Conservation (phyloP, 305 asterid genomes). For the Euphrasia arctica region DNA sequence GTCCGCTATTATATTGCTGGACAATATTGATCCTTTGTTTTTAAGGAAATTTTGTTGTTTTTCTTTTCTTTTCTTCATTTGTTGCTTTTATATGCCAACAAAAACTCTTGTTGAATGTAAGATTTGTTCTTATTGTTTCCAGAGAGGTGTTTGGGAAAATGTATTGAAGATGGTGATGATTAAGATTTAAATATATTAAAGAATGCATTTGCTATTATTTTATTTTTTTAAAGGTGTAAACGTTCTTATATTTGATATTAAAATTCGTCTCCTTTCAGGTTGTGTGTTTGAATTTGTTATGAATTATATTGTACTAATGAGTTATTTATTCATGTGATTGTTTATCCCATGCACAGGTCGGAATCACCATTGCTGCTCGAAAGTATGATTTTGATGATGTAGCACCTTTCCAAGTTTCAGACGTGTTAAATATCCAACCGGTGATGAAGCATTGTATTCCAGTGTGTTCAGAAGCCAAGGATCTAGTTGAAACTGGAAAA, state of each 20-base stretch:
- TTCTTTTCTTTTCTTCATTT: background rate
- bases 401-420: conserved; percentile 83
- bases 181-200: too few relatives aligned
- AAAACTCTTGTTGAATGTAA: conserved; percentile 1
- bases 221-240: background rate
- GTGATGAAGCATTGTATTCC: conserved; percentile 97
- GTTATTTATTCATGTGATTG: conserved; percentile 5
- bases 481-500: conserved; percentile 92
- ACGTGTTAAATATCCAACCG: conserved; percentile 80
- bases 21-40: too few relatives aligned
- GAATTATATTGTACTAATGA: conserved; percentile 4
- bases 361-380: conserved; percentile 76
- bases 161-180: background rate
- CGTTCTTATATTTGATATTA: background rate
- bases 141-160: background rate
- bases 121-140: too few relatives aligned
- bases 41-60: background rate
- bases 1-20: too few relatives aligned
- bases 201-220: too few relatives aligned
- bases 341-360: conserved; percentile 57
- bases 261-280: background rate
- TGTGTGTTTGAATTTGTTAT: background rate
- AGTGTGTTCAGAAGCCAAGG: conserved; percentile 90
- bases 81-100: too few relatives aligned
- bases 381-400: conserved; percentile 64